Evolutionary conservation across 2,329 filamentous ascomycete species (phyloP), one percentile per base, ranked within the genome.

Genomic region (Sporothrix schenckii): DNA sequence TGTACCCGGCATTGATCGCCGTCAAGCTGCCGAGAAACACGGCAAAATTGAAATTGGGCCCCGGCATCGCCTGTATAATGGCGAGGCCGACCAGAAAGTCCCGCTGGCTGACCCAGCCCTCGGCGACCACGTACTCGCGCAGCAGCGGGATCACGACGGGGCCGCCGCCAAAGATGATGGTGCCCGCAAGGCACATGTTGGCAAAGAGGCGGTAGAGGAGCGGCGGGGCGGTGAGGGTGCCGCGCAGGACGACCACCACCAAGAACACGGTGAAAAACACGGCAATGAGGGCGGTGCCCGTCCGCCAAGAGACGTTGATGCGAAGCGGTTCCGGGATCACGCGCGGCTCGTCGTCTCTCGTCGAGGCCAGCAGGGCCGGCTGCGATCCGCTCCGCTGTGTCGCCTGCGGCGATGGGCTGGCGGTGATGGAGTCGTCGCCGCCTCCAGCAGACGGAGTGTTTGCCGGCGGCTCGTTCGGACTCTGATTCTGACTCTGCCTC

Each of bases 41-140:
- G 13, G 50, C 50, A 53, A 53, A 53, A 10, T 53, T 53, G 11
- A 53, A 53, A n/a, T 53, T 53, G 7, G 50, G 50, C 10, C 50
- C 50, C 2, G 91, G 90, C 70, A 92, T 90, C 0, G 88, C 85
- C 77, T 93, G 90, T 21, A 88, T 89, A 68, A 93, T 83, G 9
- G 90, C 91, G 0, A 93, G 85, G 0, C 90, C 91, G 65, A 92
- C 87, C 0, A 93, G 81, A 76, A 93, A 92, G 76, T 93, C 89
- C 4, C 91, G 85, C 0, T 88, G 82, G 0, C 84, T 86, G 0
- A 93, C 90, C 90, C 90, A 93, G 7, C 88, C 88, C 30, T 89
- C 88, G 0, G 84, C 83, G 0, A 92, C 91, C 49, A 92, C 81
- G 74, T 87, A 87, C 72, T 88, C 84, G 21, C 87, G 82, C 1